Evolutionary conservation across 306 rosid species (phyloP).

Genomic region (Amphicarpaea edgeworthii): DNA sequence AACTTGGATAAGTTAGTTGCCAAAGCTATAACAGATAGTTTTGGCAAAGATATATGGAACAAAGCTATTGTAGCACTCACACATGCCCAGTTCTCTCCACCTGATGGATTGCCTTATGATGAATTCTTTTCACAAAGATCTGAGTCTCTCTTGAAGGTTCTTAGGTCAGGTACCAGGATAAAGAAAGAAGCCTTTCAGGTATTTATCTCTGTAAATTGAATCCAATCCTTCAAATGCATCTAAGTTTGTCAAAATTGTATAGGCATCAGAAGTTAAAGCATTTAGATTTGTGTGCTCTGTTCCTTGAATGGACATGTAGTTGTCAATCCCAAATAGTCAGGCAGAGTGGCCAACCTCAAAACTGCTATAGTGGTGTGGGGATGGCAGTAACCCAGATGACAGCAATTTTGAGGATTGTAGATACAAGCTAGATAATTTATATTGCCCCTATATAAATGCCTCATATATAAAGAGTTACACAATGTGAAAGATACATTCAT

Average conservation of each 20-base stretch:
- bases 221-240: conserved; percentile 14
- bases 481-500: neutral
- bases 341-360: neutral
- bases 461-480: neutral
- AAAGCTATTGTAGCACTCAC: conserved; percentile 88
- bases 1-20: conserved; percentile 85
- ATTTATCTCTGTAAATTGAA: conserved; percentile 4
- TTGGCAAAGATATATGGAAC: conserved; percentile 91
- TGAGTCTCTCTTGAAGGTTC: conserved; percentile 73
- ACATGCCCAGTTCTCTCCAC: conserved; percentile 94
- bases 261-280: neutral
- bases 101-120: conserved; percentile 87
- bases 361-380: neutral
- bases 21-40: conserved; percentile 79
- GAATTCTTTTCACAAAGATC: conserved; percentile 88
- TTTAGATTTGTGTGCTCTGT: conserved; percentile 25
- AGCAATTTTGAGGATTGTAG: neutral
- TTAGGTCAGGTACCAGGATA: conserved; percentile 70
- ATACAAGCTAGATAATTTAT: neutral
- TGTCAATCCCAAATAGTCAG: neutral
- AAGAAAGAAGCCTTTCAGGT: conserved; percentile 71
- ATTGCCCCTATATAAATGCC: neutral
- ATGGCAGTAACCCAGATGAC: neutral
- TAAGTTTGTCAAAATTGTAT: conserved; percentile 1
- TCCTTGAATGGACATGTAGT: neutral